These are phyloP conservation scores for Phytopythium vexans DNA, from an alignment of 352 stramenopile genomes.

Conservation along the genomic window DNA sequence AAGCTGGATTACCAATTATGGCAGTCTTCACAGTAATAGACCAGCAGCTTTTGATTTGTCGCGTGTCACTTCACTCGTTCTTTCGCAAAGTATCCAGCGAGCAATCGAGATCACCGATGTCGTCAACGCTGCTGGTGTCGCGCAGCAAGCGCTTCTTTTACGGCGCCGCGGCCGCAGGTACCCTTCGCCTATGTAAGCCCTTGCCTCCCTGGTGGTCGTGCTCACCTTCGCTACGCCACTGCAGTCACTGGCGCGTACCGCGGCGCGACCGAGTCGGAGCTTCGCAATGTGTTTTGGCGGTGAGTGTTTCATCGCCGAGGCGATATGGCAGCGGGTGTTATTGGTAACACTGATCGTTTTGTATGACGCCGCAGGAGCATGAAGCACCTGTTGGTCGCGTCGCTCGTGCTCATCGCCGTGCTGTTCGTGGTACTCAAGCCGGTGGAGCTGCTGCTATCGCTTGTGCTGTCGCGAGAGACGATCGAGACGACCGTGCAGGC, in stretches of 20 bases:
- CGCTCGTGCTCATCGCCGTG: constrained; percentile 46
- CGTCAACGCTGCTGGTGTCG: constrained; percentile 9
- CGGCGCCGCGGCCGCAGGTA: constrained; percentile 23
- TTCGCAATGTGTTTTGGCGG: constrained; percentile 52
- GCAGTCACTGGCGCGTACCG: constrained; percentile 26
- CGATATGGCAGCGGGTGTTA: constrained; percentile 4
- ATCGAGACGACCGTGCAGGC: constrained; percentile 47
- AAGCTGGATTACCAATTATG: too few relatives aligned
- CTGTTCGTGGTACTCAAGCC: constrained; percentile 48
- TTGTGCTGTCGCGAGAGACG: constrained; percentile 31
- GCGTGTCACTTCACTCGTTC: background rate
- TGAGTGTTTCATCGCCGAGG: constrained; percentile 12
- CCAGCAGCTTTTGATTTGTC: too few relatives aligned
- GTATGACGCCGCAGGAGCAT: constrained; percentile 27
- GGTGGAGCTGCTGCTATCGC: constrained; percentile 53
- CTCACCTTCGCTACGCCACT: background rate
- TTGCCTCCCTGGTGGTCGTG: background rate
- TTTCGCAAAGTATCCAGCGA: too few relatives aligned
- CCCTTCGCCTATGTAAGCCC: background rate
- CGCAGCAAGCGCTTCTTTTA: constrained; percentile 33
- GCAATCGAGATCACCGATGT: background rate
- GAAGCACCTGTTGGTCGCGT: constrained; percentile 47
- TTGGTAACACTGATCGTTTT: constrained; percentile 4
- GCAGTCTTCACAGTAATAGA: too few relatives aligned
- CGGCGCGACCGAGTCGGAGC: constrained; percentile 33